These are phyloP conservation scores for Aspergillus bridgeri DNA, from an alignment of 495 filamentous ascomycete species.

Conservation along the genomic window DNA sequence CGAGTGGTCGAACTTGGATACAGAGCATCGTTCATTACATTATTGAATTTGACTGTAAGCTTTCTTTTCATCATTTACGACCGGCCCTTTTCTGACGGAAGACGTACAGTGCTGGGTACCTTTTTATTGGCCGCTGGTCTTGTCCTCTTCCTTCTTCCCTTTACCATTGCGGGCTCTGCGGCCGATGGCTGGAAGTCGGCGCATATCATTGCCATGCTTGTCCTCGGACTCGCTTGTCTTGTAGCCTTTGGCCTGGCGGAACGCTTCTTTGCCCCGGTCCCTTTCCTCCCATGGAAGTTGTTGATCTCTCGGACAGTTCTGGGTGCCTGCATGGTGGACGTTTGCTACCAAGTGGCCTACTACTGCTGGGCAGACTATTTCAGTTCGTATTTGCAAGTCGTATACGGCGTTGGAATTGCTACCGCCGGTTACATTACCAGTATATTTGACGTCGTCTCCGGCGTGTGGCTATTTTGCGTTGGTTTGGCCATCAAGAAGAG, in stretches of 20 bases:
- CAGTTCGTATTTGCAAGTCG: slow-evolving; percentile 70
- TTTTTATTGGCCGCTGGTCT: slow-evolving; percentile 56
- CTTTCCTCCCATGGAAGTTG: slow-evolving; percentile 58
- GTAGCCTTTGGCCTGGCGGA: slow-evolving; percentile 57
- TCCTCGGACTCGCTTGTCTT: slow-evolving; percentile 52
- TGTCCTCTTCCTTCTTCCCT: slow-evolving; percentile 58
- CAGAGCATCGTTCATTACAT: slow-evolving; percentile 49
- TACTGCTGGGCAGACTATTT: slow-evolving; percentile 59
- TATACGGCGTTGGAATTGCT: slow-evolving; percentile 53
- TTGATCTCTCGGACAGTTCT: slow-evolving; percentile 61
- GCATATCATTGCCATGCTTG: slow-evolving; percentile 52
- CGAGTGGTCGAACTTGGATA: slow-evolving; percentile 31
- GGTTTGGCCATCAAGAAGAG: slow-evolving; percentile 52
- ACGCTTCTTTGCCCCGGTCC: slow-evolving; percentile 47
- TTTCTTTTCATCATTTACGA: background rate
- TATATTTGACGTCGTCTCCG: slow-evolving; percentile 48
- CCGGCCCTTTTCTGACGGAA: background rate
- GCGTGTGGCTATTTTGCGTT: slow-evolving; percentile 42
- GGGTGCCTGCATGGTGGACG: slow-evolving; percentile 55
- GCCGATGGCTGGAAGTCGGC: slow-evolving; percentile 45
- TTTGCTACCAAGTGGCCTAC: slow-evolving; percentile 55
- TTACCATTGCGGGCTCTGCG: slow-evolving; percentile 49
- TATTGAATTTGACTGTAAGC: slow-evolving; percentile 56
- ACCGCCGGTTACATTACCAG: slow-evolving; percentile 54
- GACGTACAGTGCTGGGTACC: slow-evolving; percentile 46